A percentile compares a stretch with the other conserved stretches of the same genome.
Evolutionary conservation across 1,139 yeast species (phyloP).

Genomic region (Zygotorulaspora mrakii): DNA sequence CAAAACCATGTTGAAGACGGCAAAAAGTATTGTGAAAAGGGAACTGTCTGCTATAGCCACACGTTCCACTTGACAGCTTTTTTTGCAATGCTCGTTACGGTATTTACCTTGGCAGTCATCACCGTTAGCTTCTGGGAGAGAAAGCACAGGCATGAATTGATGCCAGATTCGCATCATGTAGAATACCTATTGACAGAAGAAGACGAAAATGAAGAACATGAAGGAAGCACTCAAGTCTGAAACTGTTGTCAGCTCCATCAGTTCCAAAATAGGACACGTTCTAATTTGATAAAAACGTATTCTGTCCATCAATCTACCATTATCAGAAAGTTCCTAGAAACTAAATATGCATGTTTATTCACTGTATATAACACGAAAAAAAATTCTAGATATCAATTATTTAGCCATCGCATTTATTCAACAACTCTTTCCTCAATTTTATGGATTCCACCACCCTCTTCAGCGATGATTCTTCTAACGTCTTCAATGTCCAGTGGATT

Average conservation of each 20-base stretch:
- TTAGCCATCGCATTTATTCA: not conserved
- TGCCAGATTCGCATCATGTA: not conserved
- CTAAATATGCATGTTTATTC: constrained; percentile 1
- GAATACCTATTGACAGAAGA: constrained; percentile 3
- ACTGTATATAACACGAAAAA: not conserved
- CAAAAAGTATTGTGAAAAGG: constrained; percentile 25
- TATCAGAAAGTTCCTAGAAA: not conserved
- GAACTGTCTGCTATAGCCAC: constrained; percentile 29
- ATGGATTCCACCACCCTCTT: constrained; percentile 27
- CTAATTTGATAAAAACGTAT: too few species aligned
- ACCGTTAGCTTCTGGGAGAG: constrained; percentile 10
- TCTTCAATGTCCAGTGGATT: constrained; percentile 27
- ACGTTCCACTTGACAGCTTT: constrained; percentile 27
- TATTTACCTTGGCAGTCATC: constrained; percentile 17
- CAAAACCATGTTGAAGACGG: constrained; percentile 27
- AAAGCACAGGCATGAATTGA: constrained; percentile 1
- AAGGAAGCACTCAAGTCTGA: not conserved
- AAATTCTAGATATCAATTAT: not conserved
- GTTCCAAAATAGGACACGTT: too few species aligned
- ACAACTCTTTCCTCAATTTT: constrained; percentile 20
- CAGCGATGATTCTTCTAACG: constrained; percentile 21
- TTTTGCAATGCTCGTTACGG: constrained; percentile 18
- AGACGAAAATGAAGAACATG: not conserved
- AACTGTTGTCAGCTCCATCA: too few species aligned
- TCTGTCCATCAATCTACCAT: not conserved